These are phyloP conservation scores for Crucibulum laeve DNA, from an alignment of 768 basidiomycete genomes.

Conservation along the genomic window DNA sequence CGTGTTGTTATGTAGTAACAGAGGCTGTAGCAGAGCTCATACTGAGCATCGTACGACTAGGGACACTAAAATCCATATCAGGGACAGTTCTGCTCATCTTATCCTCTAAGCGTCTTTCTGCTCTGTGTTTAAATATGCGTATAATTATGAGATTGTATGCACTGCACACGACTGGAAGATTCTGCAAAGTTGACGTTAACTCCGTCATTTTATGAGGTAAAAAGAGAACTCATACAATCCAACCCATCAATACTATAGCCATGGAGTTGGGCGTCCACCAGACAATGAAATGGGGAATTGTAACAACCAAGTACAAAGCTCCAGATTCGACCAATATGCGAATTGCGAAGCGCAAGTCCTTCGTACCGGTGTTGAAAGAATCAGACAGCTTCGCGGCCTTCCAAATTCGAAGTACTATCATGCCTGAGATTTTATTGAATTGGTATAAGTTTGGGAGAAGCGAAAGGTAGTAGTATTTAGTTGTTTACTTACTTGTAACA, in stretches of 20 bases:
- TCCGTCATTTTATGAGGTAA: neutral
- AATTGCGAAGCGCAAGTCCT: neutral
- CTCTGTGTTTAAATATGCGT: neutral
- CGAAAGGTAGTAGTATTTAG: neutral
- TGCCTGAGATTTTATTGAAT: neutral
- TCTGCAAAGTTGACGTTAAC: neutral
- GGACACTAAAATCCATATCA: too few species aligned
- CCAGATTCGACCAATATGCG: slow-evolving; percentile 4
- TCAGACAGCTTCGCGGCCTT: neutral
- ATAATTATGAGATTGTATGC: neutral
- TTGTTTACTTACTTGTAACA: slow-evolving; percentile 1
- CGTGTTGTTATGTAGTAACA: too few species aligned
- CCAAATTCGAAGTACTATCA: neutral
- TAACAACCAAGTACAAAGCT: neutral
- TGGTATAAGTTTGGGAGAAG: neutral
- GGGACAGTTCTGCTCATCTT: too few species aligned
- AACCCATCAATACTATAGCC: slow-evolving; percentile 1
- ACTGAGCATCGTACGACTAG: too few species aligned
- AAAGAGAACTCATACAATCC: neutral
- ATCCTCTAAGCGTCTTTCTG: too few species aligned
- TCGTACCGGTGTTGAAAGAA: neutral
- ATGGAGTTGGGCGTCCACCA: slow-evolving; percentile 1
- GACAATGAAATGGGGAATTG: slow-evolving; percentile 1
- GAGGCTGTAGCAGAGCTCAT: too few species aligned
- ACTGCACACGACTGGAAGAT: neutral